These are phyloP conservation scores for Gossypium davidsonii DNA, from an alignment of 441 rosid genomes.

Conservation along the genomic window DNA sequence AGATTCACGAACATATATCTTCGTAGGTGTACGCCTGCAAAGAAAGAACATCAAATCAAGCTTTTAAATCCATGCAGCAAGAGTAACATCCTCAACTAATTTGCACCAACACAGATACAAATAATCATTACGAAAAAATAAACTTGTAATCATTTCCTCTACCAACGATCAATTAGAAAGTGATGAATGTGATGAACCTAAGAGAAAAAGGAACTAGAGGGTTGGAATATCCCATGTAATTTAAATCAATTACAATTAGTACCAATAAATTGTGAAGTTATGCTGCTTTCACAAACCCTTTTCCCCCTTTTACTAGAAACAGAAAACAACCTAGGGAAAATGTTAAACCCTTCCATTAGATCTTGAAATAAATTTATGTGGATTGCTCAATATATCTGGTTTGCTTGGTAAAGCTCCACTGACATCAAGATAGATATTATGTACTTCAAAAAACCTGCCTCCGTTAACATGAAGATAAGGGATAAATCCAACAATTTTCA, in stretches of 20 bases:
- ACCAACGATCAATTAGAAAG: not conserved
- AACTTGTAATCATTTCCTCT: not conserved
- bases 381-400: not conserved
- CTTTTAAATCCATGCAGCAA: not conserved
- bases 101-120: not conserved
- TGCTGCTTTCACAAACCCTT: not conserved
- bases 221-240: not conserved
- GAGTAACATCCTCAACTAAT: not conserved
- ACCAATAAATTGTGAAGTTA: not conserved
- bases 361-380: not conserved
- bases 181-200: not conserved
- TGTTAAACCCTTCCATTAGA: not conserved
- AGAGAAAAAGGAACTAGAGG: not conserved
- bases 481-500: not conserved
- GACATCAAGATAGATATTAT: not conserved
- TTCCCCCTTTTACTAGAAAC: not conserved
- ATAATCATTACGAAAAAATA: not conserved
- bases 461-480: not conserved
- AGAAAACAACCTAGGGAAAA: not conserved
- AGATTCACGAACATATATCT: slow-evolving; percentile 92
- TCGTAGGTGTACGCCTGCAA: slow-evolving; percentile 91
- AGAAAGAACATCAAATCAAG: slow-evolving; percentile 4
- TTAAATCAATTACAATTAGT: not conserved
- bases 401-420: not conserved
- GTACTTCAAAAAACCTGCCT: not conserved